Conservation (phyloP, 2,329 filamentous ascomycete genomes). For the Leptographium wingfieldii region DNA sequence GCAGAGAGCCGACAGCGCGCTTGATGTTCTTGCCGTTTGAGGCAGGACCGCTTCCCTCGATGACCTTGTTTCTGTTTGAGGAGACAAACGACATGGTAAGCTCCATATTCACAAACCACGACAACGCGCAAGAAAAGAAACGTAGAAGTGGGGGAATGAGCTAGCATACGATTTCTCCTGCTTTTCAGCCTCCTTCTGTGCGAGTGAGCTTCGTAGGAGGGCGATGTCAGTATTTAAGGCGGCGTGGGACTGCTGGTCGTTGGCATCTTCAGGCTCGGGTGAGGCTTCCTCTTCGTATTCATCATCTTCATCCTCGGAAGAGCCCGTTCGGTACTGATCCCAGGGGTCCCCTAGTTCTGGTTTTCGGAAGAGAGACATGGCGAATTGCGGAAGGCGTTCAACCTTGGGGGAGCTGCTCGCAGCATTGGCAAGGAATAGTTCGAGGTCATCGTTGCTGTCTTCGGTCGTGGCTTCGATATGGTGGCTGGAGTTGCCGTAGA, state of each 20-base stretch:
- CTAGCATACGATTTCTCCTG: constrained; percentile 29
- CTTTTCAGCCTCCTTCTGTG: constrained; percentile 31
- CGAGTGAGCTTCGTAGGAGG: constrained; percentile 32
- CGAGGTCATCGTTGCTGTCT: constrained; percentile 28
- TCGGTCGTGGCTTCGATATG: constrained; percentile 29
- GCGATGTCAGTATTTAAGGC: constrained; percentile 37
- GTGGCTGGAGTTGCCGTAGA: constrained; percentile 39
- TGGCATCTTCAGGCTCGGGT: constrained; percentile 10
- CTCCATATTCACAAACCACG: constrained; percentile 3
- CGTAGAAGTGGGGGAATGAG: neutral
- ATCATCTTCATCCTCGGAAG: constrained; percentile 11
- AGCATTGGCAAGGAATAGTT: constrained; percentile 40
- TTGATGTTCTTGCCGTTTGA: constrained; percentile 12
- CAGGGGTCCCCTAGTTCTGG: constrained; percentile 17
- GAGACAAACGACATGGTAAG: constrained; percentile 6
- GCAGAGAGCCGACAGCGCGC: constrained; percentile 10
- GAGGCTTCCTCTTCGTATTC: constrained; percentile 12
- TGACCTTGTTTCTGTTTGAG: constrained; percentile 23
- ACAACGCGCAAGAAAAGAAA: neutral
- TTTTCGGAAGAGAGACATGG: constrained; percentile 37
- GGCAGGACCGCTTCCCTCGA: constrained; percentile 18
- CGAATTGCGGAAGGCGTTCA: constrained; percentile 34
- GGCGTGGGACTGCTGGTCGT: constrained; percentile 18
- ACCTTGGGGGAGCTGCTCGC: constrained; percentile 33
- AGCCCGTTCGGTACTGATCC: constrained; percentile 10